phyloP scores from a whole-genome alignment of 1,139 yeast species.

The Groenewaldozyma auringiensis region DNA sequence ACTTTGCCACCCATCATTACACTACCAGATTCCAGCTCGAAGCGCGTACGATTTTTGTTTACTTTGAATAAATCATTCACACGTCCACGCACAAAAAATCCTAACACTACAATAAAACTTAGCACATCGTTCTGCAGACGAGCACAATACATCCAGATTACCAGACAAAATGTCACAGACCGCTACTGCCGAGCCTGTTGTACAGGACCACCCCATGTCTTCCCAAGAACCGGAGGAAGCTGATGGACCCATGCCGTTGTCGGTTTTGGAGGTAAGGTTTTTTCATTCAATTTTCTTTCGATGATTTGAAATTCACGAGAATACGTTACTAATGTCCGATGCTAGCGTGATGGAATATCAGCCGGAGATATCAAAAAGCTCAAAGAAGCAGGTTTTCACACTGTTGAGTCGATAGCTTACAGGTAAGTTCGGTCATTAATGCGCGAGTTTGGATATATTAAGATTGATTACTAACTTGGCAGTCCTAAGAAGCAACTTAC shows the following conservation, averaged over 20 bases:
- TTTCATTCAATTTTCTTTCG: too few species aligned
- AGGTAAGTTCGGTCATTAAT: constrained; percentile 38
- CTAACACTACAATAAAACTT: too few species aligned
- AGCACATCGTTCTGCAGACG: too few species aligned
- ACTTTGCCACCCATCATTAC: too few species aligned
- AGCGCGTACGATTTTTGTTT: too few species aligned
- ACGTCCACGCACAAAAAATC: too few species aligned
- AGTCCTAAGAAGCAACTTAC: constrained; percentile 65
- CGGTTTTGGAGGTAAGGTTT: constrained; percentile 31
- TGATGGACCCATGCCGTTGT: constrained; percentile 42
- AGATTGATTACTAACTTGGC: constrained; percentile 5
- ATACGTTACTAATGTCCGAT: too few species aligned
- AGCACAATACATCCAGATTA: too few species aligned
- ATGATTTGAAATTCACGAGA: too few species aligned
- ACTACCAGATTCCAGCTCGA: too few species aligned
- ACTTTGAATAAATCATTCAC: too few species aligned
- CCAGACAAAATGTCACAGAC: neutral
- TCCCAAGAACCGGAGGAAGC: constrained; percentile 34
- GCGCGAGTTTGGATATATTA: neutral
- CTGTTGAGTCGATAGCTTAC: constrained; percentile 88
- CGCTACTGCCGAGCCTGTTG: neutral
- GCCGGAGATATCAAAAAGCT: constrained; percentile 71
- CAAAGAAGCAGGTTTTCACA: constrained; percentile 75
- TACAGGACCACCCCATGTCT: constrained; percentile 18
- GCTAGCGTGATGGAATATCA: constrained; percentile 84